These are phyloP conservation scores for Paramecium tetraurelia DNA, from an alignment of 73 alveolate species.

Conservation along the genomic window DNA sequence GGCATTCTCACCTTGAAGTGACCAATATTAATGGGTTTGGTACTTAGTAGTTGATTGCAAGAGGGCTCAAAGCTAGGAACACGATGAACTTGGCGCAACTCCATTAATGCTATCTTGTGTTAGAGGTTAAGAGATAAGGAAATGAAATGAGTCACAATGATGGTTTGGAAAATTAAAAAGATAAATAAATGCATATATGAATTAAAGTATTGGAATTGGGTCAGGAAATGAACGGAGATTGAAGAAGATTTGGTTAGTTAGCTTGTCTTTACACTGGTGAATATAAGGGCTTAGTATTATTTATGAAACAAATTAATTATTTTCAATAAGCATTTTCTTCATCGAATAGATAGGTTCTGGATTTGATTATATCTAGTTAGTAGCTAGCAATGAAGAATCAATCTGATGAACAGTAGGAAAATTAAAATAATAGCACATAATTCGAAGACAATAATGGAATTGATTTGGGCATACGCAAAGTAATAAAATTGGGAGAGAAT, in stretches of 20 bases:
- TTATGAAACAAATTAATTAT: constrained; percentile 36
- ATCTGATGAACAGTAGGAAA: neutral
- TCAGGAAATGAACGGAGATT: neutral
- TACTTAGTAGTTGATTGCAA: neutral
- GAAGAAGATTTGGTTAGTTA: neutral
- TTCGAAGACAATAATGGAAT: neutral
- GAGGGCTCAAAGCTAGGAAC: neutral
- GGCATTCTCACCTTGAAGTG: neutral
- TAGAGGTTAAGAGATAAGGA: neutral
- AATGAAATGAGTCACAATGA: neutral
- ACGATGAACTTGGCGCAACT: neutral
- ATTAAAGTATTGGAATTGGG: neutral
- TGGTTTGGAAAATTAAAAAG: neutral
- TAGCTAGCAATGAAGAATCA: neutral
- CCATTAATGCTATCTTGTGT: neutral
- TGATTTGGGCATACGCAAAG: constrained; percentile 12
- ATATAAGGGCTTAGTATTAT: neutral
- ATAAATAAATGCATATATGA: constrained; percentile 4
- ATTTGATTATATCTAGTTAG: neutral
- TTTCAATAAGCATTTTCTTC: constrained; percentile 40
- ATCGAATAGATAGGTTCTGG: constrained; percentile 11
- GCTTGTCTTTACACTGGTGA: neutral
- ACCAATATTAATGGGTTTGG: neutral
- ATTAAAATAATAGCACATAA: neutral
- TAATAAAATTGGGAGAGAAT: neutral